Evolutionary conservation across 2,329 filamentous ascomycete genomes (phyloP), one percentile per base, ranked within the genome.

Genomic region (Pestalotiopsis sp.): DNA sequence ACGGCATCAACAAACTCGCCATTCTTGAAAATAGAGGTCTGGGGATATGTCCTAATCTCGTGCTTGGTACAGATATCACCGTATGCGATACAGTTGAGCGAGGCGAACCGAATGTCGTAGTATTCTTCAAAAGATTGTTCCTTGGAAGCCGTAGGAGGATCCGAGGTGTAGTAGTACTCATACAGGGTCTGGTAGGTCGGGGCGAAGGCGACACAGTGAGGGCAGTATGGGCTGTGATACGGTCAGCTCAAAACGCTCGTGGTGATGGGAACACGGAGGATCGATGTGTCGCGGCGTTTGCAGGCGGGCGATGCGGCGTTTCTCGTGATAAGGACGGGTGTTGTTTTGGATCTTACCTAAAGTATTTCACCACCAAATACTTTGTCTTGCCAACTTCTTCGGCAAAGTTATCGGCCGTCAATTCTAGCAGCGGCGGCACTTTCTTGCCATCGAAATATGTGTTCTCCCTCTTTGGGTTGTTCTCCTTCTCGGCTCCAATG

Each of bases 101-200:
- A 89, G 38, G 88, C 95, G 77, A 99, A 98, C 74, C 93, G 90
- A 80, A 97, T 95, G 80, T 95, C 90, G 81, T 98, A 98, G 79
- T 90, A 96, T 67, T 91, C 86, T 39, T 91, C 90, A 76, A 98
- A 98, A 36, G 76, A 73, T 9, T 45, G 20, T 17, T 52, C 45
- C 55, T 87, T 81, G 82, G 87, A 73, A 79, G 83, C 74, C 82
- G 84, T 74, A 78, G 91, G 82, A 17, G 92, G 91, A 75, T 94
- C 91, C 49, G 93, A 96, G 49, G 95, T 98, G 83, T 93, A 84
- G 83, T 98, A 99, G 81, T 91, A 98, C 82, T 99, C 96, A 85
- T 98, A 97, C 14, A 95, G 81, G 4, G 95, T 98, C 81, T 98
- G 94, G 85, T 90, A 98, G 64, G 89, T 91, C 7, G 96, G 96